Evolutionary conservation across 352 stramenopile species (phyloP).

Genomic region (Phytophthora crassamura): DNA sequence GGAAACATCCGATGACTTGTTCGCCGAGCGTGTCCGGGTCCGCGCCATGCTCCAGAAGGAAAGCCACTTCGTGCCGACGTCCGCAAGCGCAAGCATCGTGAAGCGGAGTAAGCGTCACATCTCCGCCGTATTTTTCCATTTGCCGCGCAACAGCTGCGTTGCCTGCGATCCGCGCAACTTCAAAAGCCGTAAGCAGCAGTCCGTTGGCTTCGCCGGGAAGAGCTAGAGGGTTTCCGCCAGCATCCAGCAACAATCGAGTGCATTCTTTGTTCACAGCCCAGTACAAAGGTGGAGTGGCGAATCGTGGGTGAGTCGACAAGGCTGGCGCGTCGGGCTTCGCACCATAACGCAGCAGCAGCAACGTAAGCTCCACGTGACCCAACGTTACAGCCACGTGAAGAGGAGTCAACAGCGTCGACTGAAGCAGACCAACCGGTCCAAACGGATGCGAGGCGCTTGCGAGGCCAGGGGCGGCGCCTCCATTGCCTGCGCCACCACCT

Average conservation of each 20-base stretch:
- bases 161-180: constrained; percentile 69
- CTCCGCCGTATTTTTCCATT: constrained; percentile 82
- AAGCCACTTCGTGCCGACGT: constrained; percentile 60
- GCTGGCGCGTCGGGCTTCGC: constrained; percentile 66
- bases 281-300: constrained; percentile 70
- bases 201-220: constrained; percentile 35
- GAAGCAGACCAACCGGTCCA: constrained; percentile 61
- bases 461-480: constrained; percentile 31
- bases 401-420: constrained; percentile 71
- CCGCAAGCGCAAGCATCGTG: constrained; percentile 71
- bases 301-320: constrained; percentile 62
- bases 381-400: constrained; percentile 79
- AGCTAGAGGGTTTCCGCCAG: constrained; percentile 71
- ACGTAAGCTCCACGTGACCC: constrained; percentile 69
- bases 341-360: constrained; percentile 64
- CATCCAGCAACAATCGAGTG: constrained; percentile 64
- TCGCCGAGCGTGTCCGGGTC: constrained; percentile 72
- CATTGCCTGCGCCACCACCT: constrained; percentile 25
- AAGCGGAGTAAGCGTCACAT: constrained; percentile 80
- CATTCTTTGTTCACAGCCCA: constrained; percentile 79
- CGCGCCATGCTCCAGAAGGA: constrained; percentile 75
- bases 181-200: constrained; percentile 69
- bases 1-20: constrained; percentile 71
- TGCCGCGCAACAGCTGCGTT: constrained; percentile 70
- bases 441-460: constrained; percentile 55